Evolutionary conservation across 169 alveolate genomes (phyloP), one percentile per base, ranked within the genome.

Genomic region (Besnoitia besnoiti): DNA sequence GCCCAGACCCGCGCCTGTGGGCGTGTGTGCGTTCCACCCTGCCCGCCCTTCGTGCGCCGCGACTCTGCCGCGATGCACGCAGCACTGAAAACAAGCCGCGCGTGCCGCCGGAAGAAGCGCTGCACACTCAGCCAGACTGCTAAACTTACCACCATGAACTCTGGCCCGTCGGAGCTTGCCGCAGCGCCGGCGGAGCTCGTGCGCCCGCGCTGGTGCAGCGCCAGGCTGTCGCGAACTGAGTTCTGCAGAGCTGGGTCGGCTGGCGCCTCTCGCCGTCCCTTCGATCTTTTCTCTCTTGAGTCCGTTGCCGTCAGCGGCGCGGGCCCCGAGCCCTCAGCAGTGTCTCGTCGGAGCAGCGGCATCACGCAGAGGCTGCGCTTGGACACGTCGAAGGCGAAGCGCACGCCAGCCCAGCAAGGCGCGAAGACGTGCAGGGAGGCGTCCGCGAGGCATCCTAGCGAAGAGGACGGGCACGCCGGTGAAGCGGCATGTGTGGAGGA

Each of bases 331-430:
- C 30, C 67, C 24, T 5, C n/a, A 3, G 67, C 30, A 5, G n/a
- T 42, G 46, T 73, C 82, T 73, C 82, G 39, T 8, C 82, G 82
- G 44, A 73, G 82, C 82, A 73, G 46, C 40, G 82, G 82, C 82
- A 73, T 1, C 12, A 73, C 46, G 46, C 82, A 73, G n/a, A 73
- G 8, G n/a, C 82, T 19, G 44, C 82, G 39, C 16, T n/a, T 10
- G 44, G 16, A 42, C 14, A 73, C 47, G 21, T 73, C 82, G 46
- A 73, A 73, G 46, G 82, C 39, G 82, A 73, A 35, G 39, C 82
- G 82, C 14, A 73, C 82, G 39, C 82, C 82, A 24, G 82, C 82
- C 82, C 82, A 73, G 46, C 82, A 73, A 10, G 82, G 82, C 8
- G 44, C 82, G 24, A n/a, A 3, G 30, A 5, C 67, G 27, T n/a